phyloP scores from a whole-genome alignment of 257 asterid species.

The Jasminum sambac region DNA sequence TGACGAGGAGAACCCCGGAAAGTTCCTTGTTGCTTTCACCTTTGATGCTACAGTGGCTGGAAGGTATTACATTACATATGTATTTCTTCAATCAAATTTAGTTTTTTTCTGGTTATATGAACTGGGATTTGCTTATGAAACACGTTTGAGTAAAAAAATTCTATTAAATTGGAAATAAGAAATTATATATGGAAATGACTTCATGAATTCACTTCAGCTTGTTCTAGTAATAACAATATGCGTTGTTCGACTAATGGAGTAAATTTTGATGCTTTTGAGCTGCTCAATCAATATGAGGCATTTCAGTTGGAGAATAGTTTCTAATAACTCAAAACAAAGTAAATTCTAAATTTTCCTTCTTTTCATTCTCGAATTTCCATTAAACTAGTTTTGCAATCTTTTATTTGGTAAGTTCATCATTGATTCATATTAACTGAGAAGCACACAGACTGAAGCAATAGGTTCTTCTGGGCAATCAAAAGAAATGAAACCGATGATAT shows the following conservation, averaged over 20 bases:
- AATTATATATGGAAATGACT: not conserved
- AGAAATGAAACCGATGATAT: not conserved
- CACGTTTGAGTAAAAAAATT: conserved; percentile 2
- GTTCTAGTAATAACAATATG: not conserved
- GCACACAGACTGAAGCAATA: not conserved
- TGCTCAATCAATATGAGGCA: not conserved
- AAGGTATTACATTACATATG: conserved; percentile 44
- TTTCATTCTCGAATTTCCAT: not conserved
- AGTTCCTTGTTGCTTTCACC: conserved; percentile 74
- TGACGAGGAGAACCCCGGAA: conserved; percentile 83
- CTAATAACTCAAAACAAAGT: not conserved
- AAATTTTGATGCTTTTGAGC: not conserved
- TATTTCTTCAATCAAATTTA: not conserved
- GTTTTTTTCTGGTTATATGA: not conserved
- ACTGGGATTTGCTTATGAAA: conserved; percentile 11
- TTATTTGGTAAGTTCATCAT: not conserved
- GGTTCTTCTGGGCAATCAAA: conserved; percentile 1
- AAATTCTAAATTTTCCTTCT: not conserved
- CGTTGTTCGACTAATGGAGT: not conserved
- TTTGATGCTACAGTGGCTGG: conserved; percentile 93
- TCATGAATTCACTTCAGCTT: not conserved
- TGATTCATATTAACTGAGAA: not conserved
- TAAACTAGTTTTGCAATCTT: not conserved
- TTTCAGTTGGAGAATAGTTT: not conserved
- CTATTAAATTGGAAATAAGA: too few relatives aligned